Evolutionary conservation across 2,329 filamentous ascomycete genomes (phyloP), one percentile per base, ranked within the genome.

Genomic region (Venturia effusa): DNA sequence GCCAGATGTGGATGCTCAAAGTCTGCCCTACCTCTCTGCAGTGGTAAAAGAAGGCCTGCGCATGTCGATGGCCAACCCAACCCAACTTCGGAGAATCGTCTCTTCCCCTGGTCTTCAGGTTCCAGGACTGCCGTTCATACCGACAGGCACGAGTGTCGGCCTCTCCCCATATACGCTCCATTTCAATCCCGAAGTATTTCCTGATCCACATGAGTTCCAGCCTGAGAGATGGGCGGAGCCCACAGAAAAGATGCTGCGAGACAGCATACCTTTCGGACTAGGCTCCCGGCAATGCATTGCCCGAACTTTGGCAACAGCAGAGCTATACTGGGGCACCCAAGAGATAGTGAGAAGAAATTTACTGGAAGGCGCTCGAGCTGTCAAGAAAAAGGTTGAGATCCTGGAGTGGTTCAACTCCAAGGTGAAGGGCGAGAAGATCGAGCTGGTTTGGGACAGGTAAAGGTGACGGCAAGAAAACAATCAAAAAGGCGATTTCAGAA

Each of bases 331-430:
- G 67, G 76, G 75, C 0, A 75, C 76, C 1, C 74, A 77, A 65
- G 76, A 72, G 34, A 61, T 83, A 15, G 79, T 76, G 0, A 70
- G 74, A 62, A 75, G 71, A 13, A 75, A 76, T 66, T 75, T 81
- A 1, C 70, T 84, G 22, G 70, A 73, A 4, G 80, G 79, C 1
- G 79, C 78, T 1, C 76, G 65, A 57, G 68, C 72, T 2, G 71
- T 77, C 1, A 68, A 76, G 24, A 72, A 77, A 0, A 71, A 74
- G 63, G 75, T 84, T 13, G 75, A 80, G 69, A 80, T 83, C n/a
- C 71, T 75, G 34, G 79, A 84, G 68, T 84, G 81, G 81, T 84
- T 84, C 67, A 84, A 83, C 67, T 78, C 77, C 1, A 79, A 77
- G 67, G 77, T 84, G 1, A 77, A 78, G 45, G 80, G 78, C 0